Evolutionary conservation across 108 stramenopile species (phyloP).

Genomic region (Chaetoceros muelleri): DNA sequence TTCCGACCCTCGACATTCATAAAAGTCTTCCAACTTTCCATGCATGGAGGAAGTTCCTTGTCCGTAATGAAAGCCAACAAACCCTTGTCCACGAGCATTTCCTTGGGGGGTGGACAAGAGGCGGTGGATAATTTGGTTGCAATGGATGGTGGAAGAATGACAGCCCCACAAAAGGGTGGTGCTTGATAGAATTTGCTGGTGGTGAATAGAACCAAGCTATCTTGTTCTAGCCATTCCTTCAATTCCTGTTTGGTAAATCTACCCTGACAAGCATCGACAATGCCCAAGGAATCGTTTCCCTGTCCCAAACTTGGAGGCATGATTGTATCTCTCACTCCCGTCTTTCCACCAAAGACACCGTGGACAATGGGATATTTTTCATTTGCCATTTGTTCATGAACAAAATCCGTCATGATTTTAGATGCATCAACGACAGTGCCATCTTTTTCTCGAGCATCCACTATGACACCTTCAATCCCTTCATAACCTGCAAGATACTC

Average conservation of each 20-base stretch:
- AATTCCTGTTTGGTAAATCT: slow-evolving; percentile 50
- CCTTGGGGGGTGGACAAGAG: slow-evolving; percentile 18
- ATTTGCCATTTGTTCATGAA: slow-evolving; percentile 7
- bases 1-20: slow-evolving; percentile 6
- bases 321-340: slow-evolving; percentile 39
- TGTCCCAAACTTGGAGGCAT: slow-evolving; percentile 47
- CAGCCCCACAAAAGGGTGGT: slow-evolving; percentile 36
- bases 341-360: slow-evolving; percentile 71
- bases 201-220: slow-evolving; percentile 54
- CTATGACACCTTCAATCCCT: slow-evolving; percentile 25
- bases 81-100: slow-evolving; percentile 37
- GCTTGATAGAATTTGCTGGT: slow-evolving; percentile 70
- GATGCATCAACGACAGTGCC: slow-evolving; percentile 42
- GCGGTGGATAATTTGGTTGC: slow-evolving; percentile 39
- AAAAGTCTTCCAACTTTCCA: slow-evolving; percentile 40
- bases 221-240: slow-evolving; percentile 48
- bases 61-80: slow-evolving; percentile 55
- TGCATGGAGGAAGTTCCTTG: slow-evolving; percentile 45
- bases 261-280: slow-evolving; percentile 67
- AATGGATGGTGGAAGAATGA: slow-evolving; percentile 35
- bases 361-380: slow-evolving; percentile 46
- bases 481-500: slow-evolving; percentile 33
- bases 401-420: slow-evolving; percentile 25
- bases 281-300: slow-evolving; percentile 37
- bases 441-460: slow-evolving; percentile 32